A percentile compares a stretch with the other conserved stretches of the same genome.
phyloP scores from a whole-genome alignment of 2,329 filamentous ascomycete species.

The Cercospora berteroae region DNA sequence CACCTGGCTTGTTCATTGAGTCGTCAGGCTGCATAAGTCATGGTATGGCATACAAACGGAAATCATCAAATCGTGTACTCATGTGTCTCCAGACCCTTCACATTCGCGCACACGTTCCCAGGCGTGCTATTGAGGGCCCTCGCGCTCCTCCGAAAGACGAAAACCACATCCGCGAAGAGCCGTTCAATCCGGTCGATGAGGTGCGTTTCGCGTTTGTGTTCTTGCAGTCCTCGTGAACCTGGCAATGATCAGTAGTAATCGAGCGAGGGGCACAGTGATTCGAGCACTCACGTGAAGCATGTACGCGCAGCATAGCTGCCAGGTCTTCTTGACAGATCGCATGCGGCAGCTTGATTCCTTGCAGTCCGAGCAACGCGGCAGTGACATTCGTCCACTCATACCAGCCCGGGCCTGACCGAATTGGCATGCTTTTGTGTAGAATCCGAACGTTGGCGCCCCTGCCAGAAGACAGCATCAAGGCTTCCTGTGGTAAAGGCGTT shows the following conservation, averaged over 20 bases:
- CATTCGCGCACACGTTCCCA: not conserved
- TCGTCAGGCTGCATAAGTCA: not conserved
- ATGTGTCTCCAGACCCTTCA: conserved; percentile 7
- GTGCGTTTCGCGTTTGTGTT: conserved; percentile 21
- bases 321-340: conserved; percentile 17
- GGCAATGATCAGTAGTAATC: not conserved
- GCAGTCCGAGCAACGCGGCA: conserved; percentile 12
- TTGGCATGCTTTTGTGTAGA: conserved; percentile 6
- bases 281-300: conserved; percentile 16
- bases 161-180: conserved; percentile 17
- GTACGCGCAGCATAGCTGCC: conserved; percentile 17
- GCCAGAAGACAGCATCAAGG: conserved; percentile 11
- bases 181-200: conserved; percentile 19
- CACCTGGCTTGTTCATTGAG: not conserved
- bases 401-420: conserved; percentile 2
- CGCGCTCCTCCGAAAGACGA: conserved; percentile 12
- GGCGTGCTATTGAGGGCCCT: conserved; percentile 8
- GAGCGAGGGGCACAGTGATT: not conserved
- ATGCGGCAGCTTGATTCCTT: conserved; percentile 15
- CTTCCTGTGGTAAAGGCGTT: conserved; percentile 13
- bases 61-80: conserved; percentile 8
- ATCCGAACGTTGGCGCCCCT: conserved; percentile 13
- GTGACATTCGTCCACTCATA: conserved; percentile 11
- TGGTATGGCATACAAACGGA: conserved; percentile 9
- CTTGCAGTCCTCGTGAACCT: conserved; percentile 15